A percentile compares a stretch with the other conserved stretches of the same genome.
Evolutionary conservation across 2,329 filamentous ascomycete species (phyloP).

Genomic region (Exophiala mesophila): DNA sequence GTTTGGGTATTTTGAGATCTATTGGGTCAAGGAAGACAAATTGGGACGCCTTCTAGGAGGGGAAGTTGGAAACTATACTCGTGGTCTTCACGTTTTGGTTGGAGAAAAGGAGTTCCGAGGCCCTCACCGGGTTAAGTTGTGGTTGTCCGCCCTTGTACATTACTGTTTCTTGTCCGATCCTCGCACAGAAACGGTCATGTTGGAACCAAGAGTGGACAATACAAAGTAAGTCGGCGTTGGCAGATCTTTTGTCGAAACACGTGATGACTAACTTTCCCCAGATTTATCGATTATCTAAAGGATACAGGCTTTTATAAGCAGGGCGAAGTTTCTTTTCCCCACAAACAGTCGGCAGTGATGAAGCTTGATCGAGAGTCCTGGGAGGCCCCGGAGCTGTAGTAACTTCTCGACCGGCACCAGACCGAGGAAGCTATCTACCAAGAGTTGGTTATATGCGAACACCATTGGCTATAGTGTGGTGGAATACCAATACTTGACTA

Average conservation of each 20-base stretch:
- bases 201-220: slow-evolving; percentile 92
- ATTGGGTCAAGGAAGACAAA: slow-evolving; percentile 93
- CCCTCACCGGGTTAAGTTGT: slow-evolving; percentile 66
- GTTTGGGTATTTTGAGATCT: slow-evolving; percentile 96
- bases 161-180: slow-evolving; percentile 73
- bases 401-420: too few species aligned
- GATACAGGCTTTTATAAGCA: slow-evolving; percentile 78
- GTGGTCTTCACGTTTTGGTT: slow-evolving; percentile 81
- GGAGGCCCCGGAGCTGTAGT: slow-evolving; percentile 55
- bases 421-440: neutral
- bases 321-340: slow-evolving; percentile 77
- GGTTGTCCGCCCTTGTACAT: slow-evolving; percentile 84
- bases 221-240: slow-evolving; percentile 70
- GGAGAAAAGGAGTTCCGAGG: slow-evolving; percentile 91
- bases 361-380: slow-evolving; percentile 74
- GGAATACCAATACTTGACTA: too few species aligned
- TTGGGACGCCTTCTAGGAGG: slow-evolving; percentile 64
- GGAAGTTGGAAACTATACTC: slow-evolving; percentile 71
- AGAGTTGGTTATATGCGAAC: too few species aligned
- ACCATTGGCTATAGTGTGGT: too few species aligned
- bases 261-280: too few species aligned
- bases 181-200: slow-evolving; percentile 73
- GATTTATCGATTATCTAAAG: slow-evolving; percentile 66
- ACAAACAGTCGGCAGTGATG: slow-evolving; percentile 88
- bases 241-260: too few species aligned